Conservation (phyloP, 345 rosid genomes). For the Triadica sebifera region DNA sequence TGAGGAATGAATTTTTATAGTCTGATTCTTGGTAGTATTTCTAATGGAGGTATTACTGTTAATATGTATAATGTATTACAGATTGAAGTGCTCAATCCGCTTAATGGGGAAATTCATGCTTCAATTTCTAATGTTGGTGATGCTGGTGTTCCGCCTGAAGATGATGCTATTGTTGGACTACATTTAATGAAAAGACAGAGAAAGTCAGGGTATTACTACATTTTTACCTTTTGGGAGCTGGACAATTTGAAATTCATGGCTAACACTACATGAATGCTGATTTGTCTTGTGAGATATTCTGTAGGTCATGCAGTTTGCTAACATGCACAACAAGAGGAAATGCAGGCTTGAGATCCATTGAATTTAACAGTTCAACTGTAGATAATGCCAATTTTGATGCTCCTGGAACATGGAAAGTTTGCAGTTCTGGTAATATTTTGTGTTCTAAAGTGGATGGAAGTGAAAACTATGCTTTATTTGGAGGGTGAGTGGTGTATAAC, state of each 20-base stretch:
- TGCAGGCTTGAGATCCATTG: slow-evolving; percentile 53
- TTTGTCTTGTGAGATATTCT: slow-evolving; percentile 19
- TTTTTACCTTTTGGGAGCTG: slow-evolving; percentile 5
- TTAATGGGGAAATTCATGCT: slow-evolving; percentile 52
- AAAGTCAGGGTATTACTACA: slow-evolving; percentile 39
- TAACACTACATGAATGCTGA: slow-evolving; percentile 2
- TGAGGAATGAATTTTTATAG: neutral
- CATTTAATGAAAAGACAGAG: slow-evolving; percentile 64
- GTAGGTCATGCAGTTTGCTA: slow-evolving; percentile 65
- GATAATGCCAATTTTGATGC: slow-evolving; percentile 35
- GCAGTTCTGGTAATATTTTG: slow-evolving; percentile 54
- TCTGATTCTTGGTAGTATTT: neutral
- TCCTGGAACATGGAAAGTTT: slow-evolving; percentile 61
- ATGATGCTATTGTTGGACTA: slow-evolving; percentile 56
- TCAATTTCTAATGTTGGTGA: slow-evolving; percentile 38
- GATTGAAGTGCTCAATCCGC: slow-evolving; percentile 73
- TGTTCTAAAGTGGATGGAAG: slow-evolving; percentile 65
- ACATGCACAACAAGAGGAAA: slow-evolving; percentile 76
- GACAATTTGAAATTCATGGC: neutral
- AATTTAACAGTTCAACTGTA: slow-evolving; percentile 26
- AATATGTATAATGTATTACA: slow-evolving; percentile 16
- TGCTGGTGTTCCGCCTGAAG: slow-evolving; percentile 41
- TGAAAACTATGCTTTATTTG: slow-evolving; percentile 73
- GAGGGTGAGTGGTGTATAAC: slow-evolving; percentile 66
- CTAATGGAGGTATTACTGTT: neutral